Base-by-base conservation (phyloP, 2,329 filamentous ascomycete species). In the Microcera coccophila region DNA sequence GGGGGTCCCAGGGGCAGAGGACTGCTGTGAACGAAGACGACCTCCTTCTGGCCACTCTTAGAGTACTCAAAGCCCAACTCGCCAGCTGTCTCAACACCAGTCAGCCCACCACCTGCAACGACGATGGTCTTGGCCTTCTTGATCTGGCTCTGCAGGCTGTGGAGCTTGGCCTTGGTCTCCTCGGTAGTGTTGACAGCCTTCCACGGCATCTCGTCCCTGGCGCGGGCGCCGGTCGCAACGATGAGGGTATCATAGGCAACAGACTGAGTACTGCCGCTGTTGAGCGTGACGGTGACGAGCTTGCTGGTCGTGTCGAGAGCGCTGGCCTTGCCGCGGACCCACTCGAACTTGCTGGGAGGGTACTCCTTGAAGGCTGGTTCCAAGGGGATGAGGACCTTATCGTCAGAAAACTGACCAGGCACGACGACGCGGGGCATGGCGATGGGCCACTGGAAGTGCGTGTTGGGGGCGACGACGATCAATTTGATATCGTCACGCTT, bases 181-280 rank as follows among this genome's bases (percentile, higher is more conserved):
- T 70, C 63, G 0, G 69, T 69, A 2, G 67, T 67, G 4, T 59
- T 66, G 9, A 72, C 49, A 16, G 58, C 61, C 58, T 79, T 81
- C 60, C 72, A 80, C 1, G 77, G 75, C 61, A 74, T 64, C 45
- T 57, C 61, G 4, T 65, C 68, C 17, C 54, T 62, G 22, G 68
- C 65, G 20, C 64, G 62, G 3, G 72, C 62, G 7, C 79, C 79
- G 3, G 78, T 82, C 9, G 77, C 76, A 33, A 82, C 61, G 46
- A 82, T 55, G 11, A 81, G 63, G 17, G 69, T 70, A 49, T 79
- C 69, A 53, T 81, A 82, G 16, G 47, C 45, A 41, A 79, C 55
- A 10, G 61, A 60, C 5, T 63, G 60, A n/a, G 53, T 51, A 4
- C 46, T 55, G 5, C 62, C 65, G 4, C 58, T 64, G 34, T 60